A percentile compares a stretch with the other conserved stretches of the same genome.
Evolutionary conservation across 2,329 filamentous ascomycete genomes (phyloP).

Genomic region (Fusarium napiforme): DNA sequence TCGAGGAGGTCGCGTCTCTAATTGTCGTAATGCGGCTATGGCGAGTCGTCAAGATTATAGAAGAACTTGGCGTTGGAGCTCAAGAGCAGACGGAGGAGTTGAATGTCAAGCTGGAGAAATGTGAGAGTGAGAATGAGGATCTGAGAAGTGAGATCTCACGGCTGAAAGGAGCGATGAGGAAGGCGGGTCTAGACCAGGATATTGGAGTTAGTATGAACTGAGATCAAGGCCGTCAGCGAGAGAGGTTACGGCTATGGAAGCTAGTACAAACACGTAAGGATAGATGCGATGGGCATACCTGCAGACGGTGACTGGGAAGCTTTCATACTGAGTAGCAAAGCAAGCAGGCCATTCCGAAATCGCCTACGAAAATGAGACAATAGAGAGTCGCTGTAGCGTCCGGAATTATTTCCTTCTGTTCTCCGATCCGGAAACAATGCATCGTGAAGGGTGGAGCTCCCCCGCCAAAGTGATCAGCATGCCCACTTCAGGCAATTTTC

Average conservation of each 20-base stretch:
- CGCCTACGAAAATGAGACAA: neutral
- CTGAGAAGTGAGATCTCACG: neutral
- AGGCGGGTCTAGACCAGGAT: neutral
- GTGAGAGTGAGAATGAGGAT: neutral
- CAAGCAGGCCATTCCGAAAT: neutral
- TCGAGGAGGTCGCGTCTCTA: slow-evolving; percentile 13
- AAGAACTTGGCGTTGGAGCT: slow-evolving; percentile 3
- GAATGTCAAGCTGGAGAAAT: neutral
- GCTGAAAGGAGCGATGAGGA: neutral
- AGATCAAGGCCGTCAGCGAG: neutral
- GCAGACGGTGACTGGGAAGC: neutral
- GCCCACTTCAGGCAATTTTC: neutral
- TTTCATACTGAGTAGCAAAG: too few relatives aligned
- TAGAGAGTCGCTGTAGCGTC: accelerated
- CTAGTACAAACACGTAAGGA: accelerated
- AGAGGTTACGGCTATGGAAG: accelerated
- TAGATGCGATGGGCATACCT: neutral
- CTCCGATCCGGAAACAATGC: accelerated
- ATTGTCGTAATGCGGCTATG: slow-evolving; percentile 22
- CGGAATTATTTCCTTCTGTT: neutral
- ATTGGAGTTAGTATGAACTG: accelerated
- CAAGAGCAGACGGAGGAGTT: slow-evolving; percentile 12
- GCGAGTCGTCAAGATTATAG: slow-evolving; percentile 17
- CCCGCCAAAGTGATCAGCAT: neutral
- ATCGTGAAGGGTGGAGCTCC: accelerated